Percentiles rank a stretch among this genome's conserved stretches.
Conservation (phyloP, 441 rosid genomes). For the Populus hybrid region DNA sequence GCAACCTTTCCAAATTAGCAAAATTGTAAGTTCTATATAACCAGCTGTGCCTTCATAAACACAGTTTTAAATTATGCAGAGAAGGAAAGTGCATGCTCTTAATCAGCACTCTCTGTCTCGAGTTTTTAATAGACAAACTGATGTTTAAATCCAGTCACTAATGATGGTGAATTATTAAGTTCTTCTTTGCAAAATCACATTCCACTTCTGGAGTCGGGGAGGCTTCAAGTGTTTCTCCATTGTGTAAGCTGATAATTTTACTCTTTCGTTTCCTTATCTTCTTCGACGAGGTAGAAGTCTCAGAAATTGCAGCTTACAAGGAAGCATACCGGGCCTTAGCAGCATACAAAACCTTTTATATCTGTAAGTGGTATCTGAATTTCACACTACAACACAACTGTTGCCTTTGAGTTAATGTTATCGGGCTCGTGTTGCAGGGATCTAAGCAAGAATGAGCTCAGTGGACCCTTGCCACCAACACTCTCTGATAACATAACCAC, state of each 20-base stretch:
- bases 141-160: not conserved
- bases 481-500: slow-evolving; percentile 63
- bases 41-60: not conserved
- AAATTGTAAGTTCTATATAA: slow-evolving; percentile 54
- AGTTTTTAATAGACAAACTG: not conserved
- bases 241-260: not conserved
- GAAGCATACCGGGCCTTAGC: slow-evolving; percentile 73
- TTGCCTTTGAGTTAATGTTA: not conserved
- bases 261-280: not conserved
- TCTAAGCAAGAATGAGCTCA: slow-evolving; percentile 69
- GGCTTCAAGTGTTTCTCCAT: slow-evolving; percentile 17
- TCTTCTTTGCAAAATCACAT: not conserved
- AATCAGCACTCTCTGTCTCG: not conserved
- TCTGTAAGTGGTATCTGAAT: slow-evolving; percentile 48
- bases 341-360: slow-evolving; percentile 46
- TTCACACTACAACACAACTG: not conserved
- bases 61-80: too few relatives aligned
- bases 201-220: not conserved
- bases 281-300: slow-evolving; percentile 68
- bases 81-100: not conserved
- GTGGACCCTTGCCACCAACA: slow-evolving; percentile 61
- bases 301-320: slow-evolving; percentile 74
- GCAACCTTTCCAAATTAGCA: slow-evolving; percentile 48
- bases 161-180: not conserved
- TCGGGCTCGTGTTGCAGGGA: slow-evolving; percentile 50